Percentiles rank a stretch among this genome's conserved stretches.
Conservation (phyloP, 805 yeast genomes). For the Pichia occidentalis region DNA sequence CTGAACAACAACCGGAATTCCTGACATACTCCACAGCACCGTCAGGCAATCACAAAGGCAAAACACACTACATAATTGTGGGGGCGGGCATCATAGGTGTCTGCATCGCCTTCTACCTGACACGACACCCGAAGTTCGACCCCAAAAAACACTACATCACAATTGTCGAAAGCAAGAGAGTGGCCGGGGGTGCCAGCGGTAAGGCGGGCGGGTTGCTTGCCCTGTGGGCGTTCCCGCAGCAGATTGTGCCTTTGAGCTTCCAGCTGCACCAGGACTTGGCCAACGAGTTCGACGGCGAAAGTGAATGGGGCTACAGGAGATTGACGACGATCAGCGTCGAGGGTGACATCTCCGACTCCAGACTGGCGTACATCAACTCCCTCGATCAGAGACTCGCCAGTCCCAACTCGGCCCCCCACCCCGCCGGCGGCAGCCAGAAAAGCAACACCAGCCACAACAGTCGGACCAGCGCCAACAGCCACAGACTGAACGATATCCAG, state of each 20-base stretch:
- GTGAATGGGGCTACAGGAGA: constrained; percentile 89
- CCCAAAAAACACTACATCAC: constrained; percentile 73
- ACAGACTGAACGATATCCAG: no score
- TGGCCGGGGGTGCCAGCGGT: constrained; percentile 97
- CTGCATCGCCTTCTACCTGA: constrained; percentile 84
- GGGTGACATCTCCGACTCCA: constrained; percentile 53
- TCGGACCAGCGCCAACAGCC: no score
- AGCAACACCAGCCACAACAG: background rate
- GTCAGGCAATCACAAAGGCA: constrained; percentile 47
- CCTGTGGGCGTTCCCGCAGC: constrained; percentile 95
- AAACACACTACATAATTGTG: constrained; percentile 73
- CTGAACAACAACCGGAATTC: constrained; percentile 23
- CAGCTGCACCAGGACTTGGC: constrained; percentile 78
- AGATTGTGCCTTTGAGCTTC: constrained; percentile 83
- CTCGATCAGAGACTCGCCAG: no score
- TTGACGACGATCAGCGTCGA: constrained; percentile 81
- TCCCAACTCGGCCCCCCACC: no score
- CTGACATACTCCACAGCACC: constrained; percentile 34
- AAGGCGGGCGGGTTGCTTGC: constrained; percentile 96
- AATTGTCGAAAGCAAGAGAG: constrained; percentile 78
- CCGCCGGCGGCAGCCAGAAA: no score
- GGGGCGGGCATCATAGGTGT: constrained; percentile 98
- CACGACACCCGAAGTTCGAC: constrained; percentile 75
- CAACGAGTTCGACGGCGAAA: constrained; percentile 71
- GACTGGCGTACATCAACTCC: constrained; percentile 8